Evolutionary conservation across 768 basidiomycete species (phyloP), one percentile per base, ranked within the genome.

Genomic region (Gymnopilus junonius): DNA sequence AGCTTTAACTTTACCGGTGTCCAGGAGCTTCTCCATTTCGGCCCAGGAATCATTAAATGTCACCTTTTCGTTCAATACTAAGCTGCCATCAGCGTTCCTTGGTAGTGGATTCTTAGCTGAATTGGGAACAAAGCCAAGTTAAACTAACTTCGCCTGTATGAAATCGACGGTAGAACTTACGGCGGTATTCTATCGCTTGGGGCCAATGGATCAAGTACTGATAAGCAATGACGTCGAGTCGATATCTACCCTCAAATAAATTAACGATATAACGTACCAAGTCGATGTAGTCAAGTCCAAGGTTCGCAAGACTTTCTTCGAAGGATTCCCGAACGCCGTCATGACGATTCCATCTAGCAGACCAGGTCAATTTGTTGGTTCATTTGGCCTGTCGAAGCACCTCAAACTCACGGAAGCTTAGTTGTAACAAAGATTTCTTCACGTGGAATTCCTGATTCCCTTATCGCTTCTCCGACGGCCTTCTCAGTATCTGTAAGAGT

Each of bases 191-290:
- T 23, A 77, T 61, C 25, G 68, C 68, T 70, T 82, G 81, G 31
- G 84, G 85, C 77, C 79, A 86, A 62, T 86, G 85, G 53, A 86
- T 67, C 7, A 87, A 74, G 62, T 82, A 86, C 82, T 85, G 53
- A 23, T n/a, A 29, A 6, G 7, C 14, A 12, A 32, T 25, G 12
- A 8, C 5, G 57, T 45, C 37, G 20, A 8, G 6, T 40, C 32
- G 23, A 31, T 23, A n/a, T 8, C 15, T 42, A 21, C 8, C 17
- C 27, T 21, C 14, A 23, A 53, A 27, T 21, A 4, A 23, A 20
- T 45, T 37, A 31, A 34, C 12, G 12, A 32, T 8, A 23, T 17
- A 27, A 64, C 72, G 15, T 48, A 78, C 78, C 43, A 85, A 74
- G 71, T 87, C 86, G 46, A 85, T 76, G 65, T 86, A 85, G 15